Evolutionary conservation across 768 basidiomycete genomes (phyloP), one percentile per base, ranked within the genome.

Genomic region (Amanita exitialis): DNA sequence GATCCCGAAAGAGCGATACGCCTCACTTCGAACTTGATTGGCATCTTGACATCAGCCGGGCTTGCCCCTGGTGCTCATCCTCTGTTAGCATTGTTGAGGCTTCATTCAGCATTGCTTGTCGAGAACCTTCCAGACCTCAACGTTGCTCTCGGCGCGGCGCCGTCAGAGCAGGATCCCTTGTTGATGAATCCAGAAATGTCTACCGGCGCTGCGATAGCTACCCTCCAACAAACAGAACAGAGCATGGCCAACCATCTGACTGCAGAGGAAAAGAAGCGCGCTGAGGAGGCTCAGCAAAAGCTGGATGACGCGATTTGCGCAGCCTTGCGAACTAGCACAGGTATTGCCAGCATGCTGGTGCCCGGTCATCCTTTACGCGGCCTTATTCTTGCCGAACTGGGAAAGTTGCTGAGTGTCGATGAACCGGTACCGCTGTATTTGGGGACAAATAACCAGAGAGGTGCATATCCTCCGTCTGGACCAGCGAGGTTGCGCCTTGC

Each of bases 391-490:
- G 81, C 83, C 2, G 91, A 94, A 62, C 70, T 90, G 5, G 90
- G 87, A 0, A 93, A 91, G 66, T 67, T 92, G 6, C 71, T 93
- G 5, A 78, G 79, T 0, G 84, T 91, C 0, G 87, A 91, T 57
- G 88, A 90, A 60, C 82, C 81, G 0, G 63, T 66, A 3, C 77
- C 80, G 3, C 62, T 62, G 1, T 53, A 58, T 30, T 53, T 57
- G 12, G 16, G 8, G 41, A 43, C 16, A 39, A 44, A 41, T 16
- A 41, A 46, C 12, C 49, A 39, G 39, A 55, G 58, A 10, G 51
- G 57, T 13, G 35, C 61, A 0, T 88, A 82, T 61, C 87, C 84
- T 3, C 88, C 87, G 0, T 82, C 78, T 3, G 87, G 86, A 0
- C 73, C 79, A 2, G 62, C 69, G 18, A 73, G 88, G 18, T 69